Evolutionary conservation across 2,329 filamentous ascomycete species (phyloP).

Genomic region (Emericellopsis cladophorae): DNA sequence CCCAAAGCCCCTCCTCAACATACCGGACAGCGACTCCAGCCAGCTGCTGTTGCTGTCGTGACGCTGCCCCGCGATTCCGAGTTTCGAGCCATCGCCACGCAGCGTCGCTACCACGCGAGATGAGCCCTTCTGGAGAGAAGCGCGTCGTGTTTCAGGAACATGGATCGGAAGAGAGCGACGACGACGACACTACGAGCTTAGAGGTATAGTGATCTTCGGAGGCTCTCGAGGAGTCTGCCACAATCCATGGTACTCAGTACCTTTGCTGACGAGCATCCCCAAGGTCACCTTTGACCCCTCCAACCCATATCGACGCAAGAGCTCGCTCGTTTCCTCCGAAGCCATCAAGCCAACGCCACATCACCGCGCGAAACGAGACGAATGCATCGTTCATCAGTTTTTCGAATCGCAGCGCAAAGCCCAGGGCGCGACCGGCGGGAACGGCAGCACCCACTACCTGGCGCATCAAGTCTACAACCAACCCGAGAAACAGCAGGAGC

Average conservation of each 20-base stretch:
- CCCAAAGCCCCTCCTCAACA: no score
- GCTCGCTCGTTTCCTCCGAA: conserved; percentile 46
- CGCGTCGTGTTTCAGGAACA: conserved; percentile 15
- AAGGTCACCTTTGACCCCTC: conserved; percentile 51
- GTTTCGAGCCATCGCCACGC: not conserved
- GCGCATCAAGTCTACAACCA: conserved; percentile 15
- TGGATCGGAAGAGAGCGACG: conserved; percentile 33
- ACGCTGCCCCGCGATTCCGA: not conserved
- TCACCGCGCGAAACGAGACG: conserved; percentile 23
- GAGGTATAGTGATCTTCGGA: conserved; percentile 24
- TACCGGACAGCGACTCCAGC: no score
- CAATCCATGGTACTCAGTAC: not conserved
- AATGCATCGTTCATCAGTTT: conserved; percentile 54
- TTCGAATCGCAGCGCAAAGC: conserved; percentile 40
- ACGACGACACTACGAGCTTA: conserved; percentile 36
- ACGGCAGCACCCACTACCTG: conserved; percentile 12
- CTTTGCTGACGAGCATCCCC: conserved; percentile 1
- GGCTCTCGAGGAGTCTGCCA: not conserved
- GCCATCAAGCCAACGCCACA: conserved; percentile 18
- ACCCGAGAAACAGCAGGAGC: not conserved
- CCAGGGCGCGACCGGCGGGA: conserved; percentile 13
- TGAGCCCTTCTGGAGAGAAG: not conserved
- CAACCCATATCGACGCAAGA: conserved; percentile 52
- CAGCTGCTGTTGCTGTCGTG: no score
- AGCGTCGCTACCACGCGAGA: not conserved